Evolutionary conservation across 306 rosid genomes (phyloP), one percentile per base, ranked within the genome.

Genomic region (Mimosa bimucronata): DNA sequence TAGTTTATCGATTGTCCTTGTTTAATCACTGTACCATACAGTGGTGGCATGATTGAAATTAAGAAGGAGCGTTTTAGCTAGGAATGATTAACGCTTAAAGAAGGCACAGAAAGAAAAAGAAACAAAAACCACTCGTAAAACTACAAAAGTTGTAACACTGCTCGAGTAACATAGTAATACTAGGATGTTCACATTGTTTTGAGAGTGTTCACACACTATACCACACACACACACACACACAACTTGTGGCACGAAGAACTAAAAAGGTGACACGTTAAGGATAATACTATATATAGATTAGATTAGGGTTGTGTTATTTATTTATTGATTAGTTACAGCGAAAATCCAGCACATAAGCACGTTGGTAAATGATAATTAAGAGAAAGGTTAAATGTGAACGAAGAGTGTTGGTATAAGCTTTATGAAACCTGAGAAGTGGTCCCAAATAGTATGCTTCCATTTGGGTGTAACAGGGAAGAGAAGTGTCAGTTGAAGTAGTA

Each of bases 361-460:
- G 29, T 42, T 75, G 70, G 80, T 68, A 86, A 80, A 77, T 80
- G 79, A 80, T 77, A 67, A 79, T 84, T 71, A 84, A 82, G 45
- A 41, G 52, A 41, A 60, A 81, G 73, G 71, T 76, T 29, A 86
- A 84, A 78, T 84, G 69, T 52, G n/a, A 48, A 16, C 6, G 73
- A 90, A 86, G 83, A 55, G 29, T 9, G 38, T 34, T 34, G 83
- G 88, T 87, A 14, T 48, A 15, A 89, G 84, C 93, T 92, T 92
- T 89, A 82, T 38, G 90, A 84, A 86, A 90, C 89, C 88, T 74
- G 81, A 76, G 71, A 66, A 73, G 92, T 88, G 97, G 96, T 89
- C 97, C 97, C 89, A 58, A 73, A 73, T 79, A 86, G 88, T 71
- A 86, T 86, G 97, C 87, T 85, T 82, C 89, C 86, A 79, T 73